Base-by-base conservation (phyloP, 2,329 filamentous ascomycete species). In the Alternaria sp. region DNA sequence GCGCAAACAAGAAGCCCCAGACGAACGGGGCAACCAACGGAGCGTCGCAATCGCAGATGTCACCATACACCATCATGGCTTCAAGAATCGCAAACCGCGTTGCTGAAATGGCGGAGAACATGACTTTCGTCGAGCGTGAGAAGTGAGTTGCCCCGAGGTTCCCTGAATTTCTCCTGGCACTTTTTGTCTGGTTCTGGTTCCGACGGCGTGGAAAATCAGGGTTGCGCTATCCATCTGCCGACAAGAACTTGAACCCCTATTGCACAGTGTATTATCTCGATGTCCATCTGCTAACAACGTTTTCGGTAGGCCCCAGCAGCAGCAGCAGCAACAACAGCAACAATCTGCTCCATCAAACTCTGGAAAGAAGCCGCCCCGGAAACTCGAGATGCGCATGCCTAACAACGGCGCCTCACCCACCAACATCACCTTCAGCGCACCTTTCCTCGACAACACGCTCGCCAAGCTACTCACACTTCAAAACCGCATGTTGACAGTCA, bases 61-160 rank as follows among this genome's bases (percentile, higher is more conserved):
- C 80, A 33, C 79, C 81, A 34, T 83, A 83, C 72, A 79, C 79
- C 44, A 82, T 83, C 70, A 83, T 83, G 81, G 81, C 80, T 8
- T 78, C 76, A 42, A 67, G 81, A 40, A 82, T 83, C 60, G 80
- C 80, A 41, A 83, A 83, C 69, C 76, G 81, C 44, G 80, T 83
- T 11, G 81, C 80, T 5, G 81, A 83, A 65, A 82, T 83, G 80
- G 81, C 81, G 7, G 81, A 83, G 72, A 82, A 81, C 72, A 81
- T 82, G 64, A 83, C 81, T 14, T 82, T 83, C 60, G 79, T 82
- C 42, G 81, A 83, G 70, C 78, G 80, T 28, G 72, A 77, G 51
- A 71, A 66, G 75, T 78, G 71, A 51, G 73, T 64, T 45, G 28
- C 37, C 17, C 41, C 52, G 36, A 11, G 14, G 14, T 51, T 36